Evolutionary conservation across 495 filamentous ascomycete genomes (phyloP), one percentile per base, ranked within the genome.

Genomic region (Penicillium cataractarum): DNA sequence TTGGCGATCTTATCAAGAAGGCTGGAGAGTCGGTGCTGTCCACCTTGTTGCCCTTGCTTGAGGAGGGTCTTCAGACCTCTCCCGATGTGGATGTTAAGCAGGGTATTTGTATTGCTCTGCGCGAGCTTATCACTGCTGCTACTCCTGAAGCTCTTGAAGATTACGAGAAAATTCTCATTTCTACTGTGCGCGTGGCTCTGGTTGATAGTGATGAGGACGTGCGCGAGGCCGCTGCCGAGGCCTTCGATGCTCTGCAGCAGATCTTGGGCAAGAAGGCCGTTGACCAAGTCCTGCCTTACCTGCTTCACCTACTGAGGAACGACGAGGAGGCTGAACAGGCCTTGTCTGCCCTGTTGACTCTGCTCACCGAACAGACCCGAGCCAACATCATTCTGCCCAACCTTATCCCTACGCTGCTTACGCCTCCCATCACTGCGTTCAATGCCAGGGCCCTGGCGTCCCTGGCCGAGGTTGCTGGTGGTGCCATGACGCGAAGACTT

Each of bases 321-420:
- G 90, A 97, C 64, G 87, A 91, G 3, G 87, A 95, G 44, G 95
- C 96, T 5, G 87, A 96, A 65, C 96, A 97, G 72, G 95, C 95
- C 6, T 79, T 99, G 21, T 90, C 93, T 22, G 96, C 95, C 31
- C 84, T 99, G 26, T 81, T 99, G 57, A 99, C 95, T 0, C 81
- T 99, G 31, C 86, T 99, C 39, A 97, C 92, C 0, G 96, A 99
- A 75, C 87, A 93, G 17, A 95, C 92, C 2, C 85, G 95, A 57
- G 94, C 93, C 22, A 98, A 97, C 71, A 92, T 97, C 65, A 99
- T 99, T 65, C 83, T 99, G 44, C 95, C 95, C 33, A 96, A 94
- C 76, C 90, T 99, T 33, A 91, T 99, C 55, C 95, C 95, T 0
- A 97, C 92, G 0, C 82, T 99, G 24, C 89, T 97, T 57, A 84